These are phyloP conservation scores for Trichoderma sp. DNA, from an alignment of 2,329 filamentous ascomycete species.

Conservation along the genomic window DNA sequence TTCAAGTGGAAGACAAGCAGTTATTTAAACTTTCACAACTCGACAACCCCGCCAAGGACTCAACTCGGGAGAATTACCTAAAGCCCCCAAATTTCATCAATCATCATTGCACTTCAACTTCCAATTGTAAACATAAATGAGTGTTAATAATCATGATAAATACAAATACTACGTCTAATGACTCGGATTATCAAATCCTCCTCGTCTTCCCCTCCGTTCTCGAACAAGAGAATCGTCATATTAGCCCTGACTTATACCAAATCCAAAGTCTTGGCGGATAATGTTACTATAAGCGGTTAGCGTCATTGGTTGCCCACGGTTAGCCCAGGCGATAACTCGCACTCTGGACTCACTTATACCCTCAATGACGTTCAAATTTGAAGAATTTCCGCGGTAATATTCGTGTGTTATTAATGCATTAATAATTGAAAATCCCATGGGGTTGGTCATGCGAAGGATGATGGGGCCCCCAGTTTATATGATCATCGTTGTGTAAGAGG, in stretches of 20 bases:
- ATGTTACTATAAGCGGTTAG: slow-evolving; percentile 7
- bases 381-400: neutral
- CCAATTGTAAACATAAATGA: neutral
- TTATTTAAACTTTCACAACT: neutral
- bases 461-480: neutral
- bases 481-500: neutral
- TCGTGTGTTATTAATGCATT: neutral
- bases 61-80: neutral
- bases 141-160: neutral
- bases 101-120: neutral
- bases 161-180: neutral
- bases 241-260: neutral
- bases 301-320: neutral
- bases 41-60: neutral
- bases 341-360: neutral
- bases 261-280: slow-evolving; percentile 4
- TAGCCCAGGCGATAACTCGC: neutral
- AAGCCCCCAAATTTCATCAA: neutral
- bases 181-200: neutral
- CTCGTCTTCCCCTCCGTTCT: neutral
- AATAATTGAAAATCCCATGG: neutral
- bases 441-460: neutral
- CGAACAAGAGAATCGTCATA: neutral
- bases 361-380: neutral
- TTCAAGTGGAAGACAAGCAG: neutral